phyloP scores from a whole-genome alignment of 768 basidiomycete genomes.

The Russula sp. region DNA sequence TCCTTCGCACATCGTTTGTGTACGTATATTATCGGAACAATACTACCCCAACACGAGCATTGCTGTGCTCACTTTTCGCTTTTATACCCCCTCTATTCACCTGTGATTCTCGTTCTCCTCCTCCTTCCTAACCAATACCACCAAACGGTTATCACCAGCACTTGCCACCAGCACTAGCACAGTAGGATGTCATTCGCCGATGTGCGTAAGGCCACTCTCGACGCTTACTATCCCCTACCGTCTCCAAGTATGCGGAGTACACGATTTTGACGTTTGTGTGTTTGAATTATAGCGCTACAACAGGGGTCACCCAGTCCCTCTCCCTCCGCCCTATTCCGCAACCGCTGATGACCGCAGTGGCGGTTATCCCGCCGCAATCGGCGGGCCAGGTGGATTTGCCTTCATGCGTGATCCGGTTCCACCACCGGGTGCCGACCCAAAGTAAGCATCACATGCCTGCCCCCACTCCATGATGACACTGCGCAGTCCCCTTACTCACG shows the following conservation, averaged over 20 bases:
- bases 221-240: neutral
- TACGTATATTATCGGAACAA: too few relatives aligned
- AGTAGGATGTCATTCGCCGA: neutral
- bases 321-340: slow-evolving; percentile 1
- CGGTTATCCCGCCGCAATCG: slow-evolving; percentile 29
- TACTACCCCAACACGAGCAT: too few relatives aligned
- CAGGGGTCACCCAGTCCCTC: neutral
- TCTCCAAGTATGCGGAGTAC: neutral
- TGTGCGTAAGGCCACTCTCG: neutral
- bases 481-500: neutral
- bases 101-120: too few relatives aligned
- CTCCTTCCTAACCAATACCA: too few relatives aligned
- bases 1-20: too few relatives aligned
- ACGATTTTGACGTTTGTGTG: neutral
- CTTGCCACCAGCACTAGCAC: neutral
- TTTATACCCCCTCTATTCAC: too few relatives aligned
- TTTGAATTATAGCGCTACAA: neutral
- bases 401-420: slow-evolving; percentile 39
- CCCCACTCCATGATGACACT: neutral
- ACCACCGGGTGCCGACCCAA: slow-evolving; percentile 69
- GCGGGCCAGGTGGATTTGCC: slow-evolving; percentile 38
- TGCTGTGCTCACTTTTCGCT: too few relatives aligned
- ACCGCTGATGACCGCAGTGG: neutral
- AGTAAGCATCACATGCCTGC: slow-evolving; percentile 46
- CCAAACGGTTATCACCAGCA: neutral